Evolutionary conservation across 129 eudicot species (phyloP).

Genomic region (Kitagawia praeruptora): DNA sequence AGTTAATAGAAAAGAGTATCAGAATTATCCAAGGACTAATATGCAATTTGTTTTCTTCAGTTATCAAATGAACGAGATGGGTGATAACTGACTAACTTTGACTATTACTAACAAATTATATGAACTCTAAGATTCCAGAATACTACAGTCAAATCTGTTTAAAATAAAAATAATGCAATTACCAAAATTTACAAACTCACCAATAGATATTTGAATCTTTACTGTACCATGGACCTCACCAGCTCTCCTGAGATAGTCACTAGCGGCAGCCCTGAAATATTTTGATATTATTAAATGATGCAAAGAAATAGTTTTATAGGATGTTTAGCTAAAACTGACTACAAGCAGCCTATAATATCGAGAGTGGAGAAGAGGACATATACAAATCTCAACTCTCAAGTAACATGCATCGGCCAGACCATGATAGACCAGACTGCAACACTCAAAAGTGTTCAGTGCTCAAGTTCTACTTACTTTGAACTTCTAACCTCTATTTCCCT

Average conservation of each 20-base stretch:
- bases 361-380: background rate
- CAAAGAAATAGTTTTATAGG: background rate
- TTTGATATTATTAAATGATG: conserved; percentile 8
- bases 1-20: background rate
- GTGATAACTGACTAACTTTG: background rate
- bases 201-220: conserved; percentile 63
- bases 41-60: background rate
- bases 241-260: conserved; percentile 64
- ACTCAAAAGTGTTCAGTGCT: background rate
- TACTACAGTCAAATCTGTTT: background rate
- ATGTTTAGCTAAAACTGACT: background rate
- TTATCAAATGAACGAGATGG: background rate
- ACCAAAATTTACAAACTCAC: conserved; percentile 28
- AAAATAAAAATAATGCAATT: background rate
- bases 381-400: background rate
- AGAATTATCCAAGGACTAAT: background rate
- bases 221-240: conserved; percentile 93
- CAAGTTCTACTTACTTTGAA: background rate
- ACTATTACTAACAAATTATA: background rate
- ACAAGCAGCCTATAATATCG: background rate
- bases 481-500: background rate
- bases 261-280: conserved; percentile 64
- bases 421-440: background rate
- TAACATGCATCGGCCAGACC: background rate
- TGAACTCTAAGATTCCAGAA: background rate